A percentile compares a stretch with the other conserved stretches of the same genome.
Evolutionary conservation across 495 filamentous ascomycete species (phyloP).

Genomic region (Geopyxis carbonaria): DNA sequence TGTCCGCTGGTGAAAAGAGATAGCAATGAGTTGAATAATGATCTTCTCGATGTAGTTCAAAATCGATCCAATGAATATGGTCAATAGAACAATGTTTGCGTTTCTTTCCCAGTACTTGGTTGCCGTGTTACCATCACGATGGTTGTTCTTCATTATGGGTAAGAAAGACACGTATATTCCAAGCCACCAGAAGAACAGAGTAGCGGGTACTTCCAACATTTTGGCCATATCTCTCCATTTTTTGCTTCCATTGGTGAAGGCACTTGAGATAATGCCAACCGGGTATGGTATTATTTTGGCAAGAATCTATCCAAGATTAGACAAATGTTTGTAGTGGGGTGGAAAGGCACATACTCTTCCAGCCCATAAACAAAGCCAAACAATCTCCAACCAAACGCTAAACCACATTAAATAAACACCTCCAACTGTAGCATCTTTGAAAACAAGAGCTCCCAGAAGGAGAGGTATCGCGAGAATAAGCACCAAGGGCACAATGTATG

Average conservation of each 20-base stretch:
- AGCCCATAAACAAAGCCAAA: constrained; percentile 86
- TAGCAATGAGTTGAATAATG: constrained; percentile 84
- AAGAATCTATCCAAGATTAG: constrained; percentile 36
- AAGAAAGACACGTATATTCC: constrained; percentile 59
- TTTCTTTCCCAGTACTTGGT: constrained; percentile 52
- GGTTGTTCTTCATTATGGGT: constrained; percentile 60
- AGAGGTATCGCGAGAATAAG: constrained; percentile 63
- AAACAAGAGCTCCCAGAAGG: constrained; percentile 54
- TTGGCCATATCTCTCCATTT: constrained; percentile 87
- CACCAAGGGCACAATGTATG: constrained; percentile 66
- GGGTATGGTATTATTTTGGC: constrained; percentile 55
- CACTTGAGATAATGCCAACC: constrained; percentile 48
- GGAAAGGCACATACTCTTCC: constrained; percentile 36
- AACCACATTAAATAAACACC: constrained; percentile 75
- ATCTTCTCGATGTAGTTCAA: constrained; percentile 87
- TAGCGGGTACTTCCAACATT: constrained; percentile 69
- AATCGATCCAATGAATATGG: constrained; percentile 58
- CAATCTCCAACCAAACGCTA: constrained; percentile 80
- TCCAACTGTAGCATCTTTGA: constrained; percentile 49
- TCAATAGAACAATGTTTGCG: constrained; percentile 74
- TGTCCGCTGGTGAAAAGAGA: constrained; percentile 78
- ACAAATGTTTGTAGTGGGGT: background rate
- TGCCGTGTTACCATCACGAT: constrained; percentile 37
- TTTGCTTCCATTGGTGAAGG: constrained; percentile 66
- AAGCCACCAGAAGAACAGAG: constrained; percentile 86